Base-by-base conservation (phyloP, 164 flowering plant species). In the Kingdonia uniflora region DNA sequence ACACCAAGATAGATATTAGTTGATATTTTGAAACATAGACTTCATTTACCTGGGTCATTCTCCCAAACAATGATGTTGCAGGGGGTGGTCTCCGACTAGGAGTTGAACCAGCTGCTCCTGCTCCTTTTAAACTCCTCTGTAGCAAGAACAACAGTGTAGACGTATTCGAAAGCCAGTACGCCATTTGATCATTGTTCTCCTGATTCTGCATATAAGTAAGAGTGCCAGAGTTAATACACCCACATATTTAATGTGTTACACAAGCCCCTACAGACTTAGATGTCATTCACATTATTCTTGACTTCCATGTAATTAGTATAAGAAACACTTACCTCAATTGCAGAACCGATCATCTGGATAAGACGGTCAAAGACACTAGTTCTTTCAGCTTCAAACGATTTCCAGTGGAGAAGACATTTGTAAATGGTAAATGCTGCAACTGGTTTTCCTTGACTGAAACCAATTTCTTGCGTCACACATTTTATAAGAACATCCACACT, bases 151-250 rank as follows among this genome's bases (percentile, higher is more conserved):
- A 61, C 54, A 91, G 58, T 14, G 90, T 61, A 44, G 98, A 91
- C 39, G 96, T 75, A 65, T 83, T 91, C 60, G 96, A 81, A 49
- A 91, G 74, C 96, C 98, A 91, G 62, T 91, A 91, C 21, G 91
- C 95, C 92, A 91, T 71, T 62, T 76, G 85, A n/a, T 82, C 86
- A 74, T 78, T 82, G 74, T 62, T 73, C 40, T 85, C 98, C 70
- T 87, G 79, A 72, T 78, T 75, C 98, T 91, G 87, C 42, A 17
- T 20, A 17, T 19, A 19, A 49, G 19, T 22, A 21, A 40, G 35
- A 29, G 35, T 29, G 8, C 8, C 8, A 29, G 6, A 29, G 35
- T 29, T 29, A 29, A 4, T 29, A 29, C 35, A 29, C 8, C 35
- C 6, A 29, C 35, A n/a, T n/a, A n/a, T n/a, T n/a, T n/a, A n/a